Percentiles rank a stretch among this genome's conserved stretches.
phyloP scores from a whole-genome alignment of 2,329 filamentous ascomycete species.

The Aspergillus novoparasiticus region DNA sequence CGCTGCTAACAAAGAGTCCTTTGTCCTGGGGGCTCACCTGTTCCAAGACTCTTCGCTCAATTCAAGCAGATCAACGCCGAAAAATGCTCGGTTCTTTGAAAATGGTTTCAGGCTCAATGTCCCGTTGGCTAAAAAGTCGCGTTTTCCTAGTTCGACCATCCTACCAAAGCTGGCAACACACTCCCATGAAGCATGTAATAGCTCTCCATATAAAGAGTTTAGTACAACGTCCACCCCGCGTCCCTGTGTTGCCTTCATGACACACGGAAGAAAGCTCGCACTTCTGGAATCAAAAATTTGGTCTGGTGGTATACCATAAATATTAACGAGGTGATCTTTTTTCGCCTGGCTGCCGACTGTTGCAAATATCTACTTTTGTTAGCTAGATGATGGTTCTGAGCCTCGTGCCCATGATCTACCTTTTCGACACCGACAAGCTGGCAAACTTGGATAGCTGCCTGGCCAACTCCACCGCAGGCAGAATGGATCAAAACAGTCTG shows the following conservation, averaged over 20 bases:
- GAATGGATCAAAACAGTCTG: background rate
- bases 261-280: background rate
- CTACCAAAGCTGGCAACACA: slow-evolving; percentile 30
- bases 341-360: slow-evolving; percentile 23
- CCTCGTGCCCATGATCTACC: background rate
- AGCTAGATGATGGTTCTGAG: background rate
- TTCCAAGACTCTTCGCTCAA: background rate
- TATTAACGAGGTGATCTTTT: slow-evolving; percentile 19
- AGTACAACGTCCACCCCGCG: slow-evolving; percentile 28
- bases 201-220: slow-evolving; percentile 26
- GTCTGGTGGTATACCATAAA: slow-evolving; percentile 17
- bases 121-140: slow-evolving; percentile 12
- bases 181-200: slow-evolving; percentile 28
- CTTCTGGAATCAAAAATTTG: slow-evolving; percentile 22
- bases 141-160: slow-evolving; percentile 28
- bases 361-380: slow-evolving; percentile 17
- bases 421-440: background rate
- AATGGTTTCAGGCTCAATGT: background rate
- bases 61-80: background rate
- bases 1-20: background rate
- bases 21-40: background rate
- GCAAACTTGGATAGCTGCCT: background rate
- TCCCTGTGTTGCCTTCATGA: slow-evolving; percentile 12
- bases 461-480: background rate
- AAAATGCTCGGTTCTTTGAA: background rate